These are phyloP conservation scores for Vaccinium vitisidaea DNA, from an alignment of 148 eudicot genomes.

Conservation along the genomic window DNA sequence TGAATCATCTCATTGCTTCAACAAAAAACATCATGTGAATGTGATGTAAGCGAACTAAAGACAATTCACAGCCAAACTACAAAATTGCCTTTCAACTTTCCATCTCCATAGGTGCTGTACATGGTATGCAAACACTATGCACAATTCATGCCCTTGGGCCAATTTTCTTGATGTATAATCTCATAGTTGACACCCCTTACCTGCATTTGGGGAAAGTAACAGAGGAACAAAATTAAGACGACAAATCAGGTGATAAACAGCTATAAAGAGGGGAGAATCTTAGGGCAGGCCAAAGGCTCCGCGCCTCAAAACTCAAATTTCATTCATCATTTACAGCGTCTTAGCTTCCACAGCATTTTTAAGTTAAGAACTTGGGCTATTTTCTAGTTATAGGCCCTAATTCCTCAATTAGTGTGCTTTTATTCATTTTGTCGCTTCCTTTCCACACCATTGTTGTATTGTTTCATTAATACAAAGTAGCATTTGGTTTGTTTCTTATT, in stretches of 20 bases:
- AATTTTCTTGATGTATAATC: conserved; percentile 1
- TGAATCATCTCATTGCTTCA: not conserved
- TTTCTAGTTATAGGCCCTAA: no score
- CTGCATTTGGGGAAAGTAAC: conserved; percentile 7
- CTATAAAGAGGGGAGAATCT: no score
- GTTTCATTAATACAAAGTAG: no score
- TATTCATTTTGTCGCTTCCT: no score
- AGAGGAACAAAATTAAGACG: not conserved
- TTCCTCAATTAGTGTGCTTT: no score
- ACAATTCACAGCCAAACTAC: not conserved
- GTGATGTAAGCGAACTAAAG: not conserved
- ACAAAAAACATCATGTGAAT: not conserved
- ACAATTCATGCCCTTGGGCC: not conserved
- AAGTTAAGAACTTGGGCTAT: no score
- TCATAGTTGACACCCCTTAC: not conserved
- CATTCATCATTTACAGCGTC: no score
- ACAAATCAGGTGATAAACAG: not conserved
- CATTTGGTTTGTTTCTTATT: no score
- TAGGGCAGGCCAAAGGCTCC: no score
- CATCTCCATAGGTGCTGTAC: not conserved
- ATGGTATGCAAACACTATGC: not conserved
- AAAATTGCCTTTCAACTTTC: not conserved
- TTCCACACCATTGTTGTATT: no score
- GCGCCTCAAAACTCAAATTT: no score
- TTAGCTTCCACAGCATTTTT: no score